A percentile compares a stretch with the other conserved stretches of the same genome.
These are phyloP conservation scores for Boechera divaricarpa DNA, from an alignment of 345 rosid genomes.

Conservation along the genomic window DNA sequence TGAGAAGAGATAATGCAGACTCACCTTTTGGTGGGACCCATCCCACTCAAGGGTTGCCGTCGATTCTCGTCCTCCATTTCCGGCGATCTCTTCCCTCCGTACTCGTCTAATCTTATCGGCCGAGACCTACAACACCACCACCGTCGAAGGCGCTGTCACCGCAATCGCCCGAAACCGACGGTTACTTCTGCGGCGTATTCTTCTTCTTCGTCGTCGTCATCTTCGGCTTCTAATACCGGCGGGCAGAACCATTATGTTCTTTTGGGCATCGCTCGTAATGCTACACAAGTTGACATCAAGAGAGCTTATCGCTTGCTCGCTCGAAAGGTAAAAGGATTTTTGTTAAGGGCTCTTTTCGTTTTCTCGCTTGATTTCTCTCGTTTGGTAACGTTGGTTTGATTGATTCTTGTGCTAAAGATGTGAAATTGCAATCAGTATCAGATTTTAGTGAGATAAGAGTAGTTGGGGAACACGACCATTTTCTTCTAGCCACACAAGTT, in stretches of 20 bases:
- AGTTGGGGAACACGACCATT: background rate
- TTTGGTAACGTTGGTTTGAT: background rate
- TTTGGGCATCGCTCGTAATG: slow-evolving; percentile 63
- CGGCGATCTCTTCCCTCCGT: slow-evolving; percentile 34
- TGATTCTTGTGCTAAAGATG: background rate
- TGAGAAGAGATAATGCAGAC: slow-evolving; percentile 55
- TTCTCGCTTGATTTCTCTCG: too few relatives aligned
- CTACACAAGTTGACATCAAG: slow-evolving; percentile 71
- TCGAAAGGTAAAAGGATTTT: slow-evolving; percentile 61
- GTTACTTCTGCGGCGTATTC: slow-evolving; percentile 43
- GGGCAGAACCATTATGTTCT: slow-evolving; percentile 74
- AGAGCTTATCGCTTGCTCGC: slow-evolving; percentile 89
- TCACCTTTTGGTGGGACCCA: slow-evolving; percentile 73
- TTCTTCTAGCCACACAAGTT: background rate
- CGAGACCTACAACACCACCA: slow-evolving; percentile 35
- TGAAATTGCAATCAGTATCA: slow-evolving; percentile 16
- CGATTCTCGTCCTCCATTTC: slow-evolving; percentile 41
- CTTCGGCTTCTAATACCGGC: slow-evolving; percentile 46
- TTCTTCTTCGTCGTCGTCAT: background rate
- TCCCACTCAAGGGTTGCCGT: slow-evolving; percentile 53
- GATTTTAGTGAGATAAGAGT: background rate
- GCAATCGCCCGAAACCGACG: slow-evolving; percentile 41
- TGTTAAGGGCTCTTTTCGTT: too few relatives aligned
- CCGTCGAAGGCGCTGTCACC: slow-evolving; percentile 41
- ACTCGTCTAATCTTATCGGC: background rate